Evolutionary conservation across 345 rosid genomes (phyloP), one percentile per base, ranked within the genome.

Genomic region (Odontarrhena argentea): DNA sequence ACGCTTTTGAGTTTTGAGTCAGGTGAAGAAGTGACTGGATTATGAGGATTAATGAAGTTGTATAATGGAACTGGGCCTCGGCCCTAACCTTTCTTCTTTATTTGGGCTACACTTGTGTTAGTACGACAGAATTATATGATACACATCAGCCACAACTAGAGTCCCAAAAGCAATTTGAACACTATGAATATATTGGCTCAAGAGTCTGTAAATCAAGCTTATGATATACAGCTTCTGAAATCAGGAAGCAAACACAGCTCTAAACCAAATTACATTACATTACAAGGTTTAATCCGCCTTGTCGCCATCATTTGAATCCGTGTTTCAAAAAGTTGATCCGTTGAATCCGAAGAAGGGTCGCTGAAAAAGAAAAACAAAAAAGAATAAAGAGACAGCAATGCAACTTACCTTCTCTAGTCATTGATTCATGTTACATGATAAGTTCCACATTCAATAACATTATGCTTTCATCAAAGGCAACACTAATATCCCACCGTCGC

Each of bases 261-360:
- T 4, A 37, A 60, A 6, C 12, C 49, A 22, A 52, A 30, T 9
- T 22, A 52, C 52, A 37, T 45, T 38, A 52, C 52, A 37, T 45
- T 30, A 53, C 46, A 62, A 67, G 36, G 58, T 51, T 52, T 42
- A 47, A 60, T 13, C 32, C 4, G 32, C 64, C 24, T 32, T 45
- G 54, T 67, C 15, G 2, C 18, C 50, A 37, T 7, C 4, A 35
- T 9, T 48, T 56, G 13, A 56, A 55, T 7, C 28, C 1, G 11
- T 60, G 53, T 54, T 38, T 86, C 80, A 88, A 85, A 88, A 88
- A 8, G 93, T 91, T 46, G 91, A 84, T 68, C 91, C 97, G 14
- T 86, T 88, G 59, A 77, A 90, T 56, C 97, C 95, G 12, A 87
- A 71, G 83, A 86, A 84, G 5, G 92, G 69, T 69, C 81, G 76